These are phyloP conservation scores for Mycena galopus DNA, from an alignment of 768 basidiomycete genomes.

Conservation along the genomic window DNA sequence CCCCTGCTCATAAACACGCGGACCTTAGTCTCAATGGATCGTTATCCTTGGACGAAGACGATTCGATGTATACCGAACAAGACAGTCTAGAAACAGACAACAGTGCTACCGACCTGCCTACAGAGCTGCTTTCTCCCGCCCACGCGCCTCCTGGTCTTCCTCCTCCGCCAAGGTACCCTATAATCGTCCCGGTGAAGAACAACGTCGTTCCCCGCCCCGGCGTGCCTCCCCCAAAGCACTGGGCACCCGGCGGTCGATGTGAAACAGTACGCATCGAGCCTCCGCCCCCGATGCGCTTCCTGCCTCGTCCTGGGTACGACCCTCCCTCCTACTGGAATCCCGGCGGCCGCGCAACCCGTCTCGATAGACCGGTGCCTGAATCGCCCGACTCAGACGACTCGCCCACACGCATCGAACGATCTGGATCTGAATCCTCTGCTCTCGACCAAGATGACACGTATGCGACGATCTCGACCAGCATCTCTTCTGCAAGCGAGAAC, in stretches of 20 bases:
- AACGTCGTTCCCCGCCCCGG: not conserved
- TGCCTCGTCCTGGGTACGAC: slow-evolving; percentile 22
- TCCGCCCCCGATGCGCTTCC: slow-evolving; percentile 13
- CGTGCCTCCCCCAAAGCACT: not conserved
- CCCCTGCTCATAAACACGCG: not conserved
- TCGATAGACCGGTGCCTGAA: slow-evolving; percentile 1
- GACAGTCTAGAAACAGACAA: slow-evolving; percentile 11
- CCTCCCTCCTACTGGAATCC: slow-evolving; percentile 13
- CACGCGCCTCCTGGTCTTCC: slow-evolving; percentile 17
- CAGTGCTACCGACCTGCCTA: not conserved
- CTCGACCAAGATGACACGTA: slow-evolving; percentile 15
- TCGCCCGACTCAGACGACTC: not conserved
- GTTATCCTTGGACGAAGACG: slow-evolving; percentile 19
- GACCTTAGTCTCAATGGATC: slow-evolving; percentile 13
- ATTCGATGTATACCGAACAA: slow-evolving; percentile 22
- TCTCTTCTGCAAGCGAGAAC: slow-evolving; percentile 10
- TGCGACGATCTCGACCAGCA: slow-evolving; percentile 13
- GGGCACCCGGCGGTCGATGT: slow-evolving; percentile 11
- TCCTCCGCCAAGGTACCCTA: slow-evolving; percentile 15
- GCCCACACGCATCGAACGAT: not conserved
- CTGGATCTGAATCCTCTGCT: not conserved
- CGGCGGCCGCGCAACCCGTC: slow-evolving; percentile 16
- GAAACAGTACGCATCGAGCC: slow-evolving; percentile 22
- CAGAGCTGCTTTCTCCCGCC: not conserved
- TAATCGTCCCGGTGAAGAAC: slow-evolving; percentile 10